Base-by-base conservation (phyloP, 805 yeast species). In the Wickerhamiella allomyrinae region DNA sequence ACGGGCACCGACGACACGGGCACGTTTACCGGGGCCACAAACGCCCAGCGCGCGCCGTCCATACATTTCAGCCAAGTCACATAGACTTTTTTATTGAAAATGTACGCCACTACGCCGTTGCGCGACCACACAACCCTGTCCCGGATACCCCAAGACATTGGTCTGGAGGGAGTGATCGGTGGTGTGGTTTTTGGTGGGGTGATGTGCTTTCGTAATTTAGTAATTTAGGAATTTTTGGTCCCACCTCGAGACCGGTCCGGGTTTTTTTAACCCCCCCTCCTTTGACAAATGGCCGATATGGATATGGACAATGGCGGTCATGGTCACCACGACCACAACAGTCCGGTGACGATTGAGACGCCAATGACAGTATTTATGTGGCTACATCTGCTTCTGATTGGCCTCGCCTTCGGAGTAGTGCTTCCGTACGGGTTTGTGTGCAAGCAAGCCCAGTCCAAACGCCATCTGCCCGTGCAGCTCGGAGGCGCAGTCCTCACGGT, bases 71-170 rank as follows among this genome's bases (percentile, higher is more conserved):
- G 54, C 58, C 79, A 76, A 0, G 93, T 77, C 45, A 83, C 61
- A 38, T 66, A 62, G 19, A 84, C 57, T 51, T 43, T 15, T 57
- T 51, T 37, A 59, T 59, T 29, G 49, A 53, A 31, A 42, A 71
- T 68, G 51, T 79, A 84, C 1, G 94, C 94, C 24, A 87, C 71
- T 50, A 84, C 74, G 11, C 95, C 95, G 49, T 77, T 80, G 49
- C 50, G 46, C 8, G 52, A 47, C 54, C 54, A 50, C 7, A 53
- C 51, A 27, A 50, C 41, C 19, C 47, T 48, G 39, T 41, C 43
- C 31, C 17, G 31, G 15, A 14, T 27, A 17, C 31, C 31, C 31
- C 31, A 27, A 27, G 31, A 27, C 31, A 27, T 27, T n/a, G n/a
- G n/a, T n/a, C n/a, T n/a, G n/a, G n/a, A n/a, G n/a, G n/a, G n/a